phyloP scores from a whole-genome alignment of 768 basidiomycete genomes.

The Pleurotus platypus region DNA sequence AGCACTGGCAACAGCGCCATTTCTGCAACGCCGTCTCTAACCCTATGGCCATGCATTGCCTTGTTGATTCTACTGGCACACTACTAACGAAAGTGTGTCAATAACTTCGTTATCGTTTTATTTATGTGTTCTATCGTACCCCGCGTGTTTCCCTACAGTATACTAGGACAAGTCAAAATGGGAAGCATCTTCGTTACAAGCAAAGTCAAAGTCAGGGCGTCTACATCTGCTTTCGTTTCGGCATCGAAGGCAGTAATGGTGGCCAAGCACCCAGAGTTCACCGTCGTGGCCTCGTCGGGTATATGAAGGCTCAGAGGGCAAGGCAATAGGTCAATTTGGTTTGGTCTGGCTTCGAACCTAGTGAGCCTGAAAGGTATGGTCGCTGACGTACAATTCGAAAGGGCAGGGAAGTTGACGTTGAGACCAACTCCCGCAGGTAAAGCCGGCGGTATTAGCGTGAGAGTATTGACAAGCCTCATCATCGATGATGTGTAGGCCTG shows the following conservation, averaged over 20 bases:
- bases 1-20: not conserved
- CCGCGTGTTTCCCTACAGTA: not conserved
- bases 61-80: not conserved
- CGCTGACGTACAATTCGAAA: conserved; percentile 17
- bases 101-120: not conserved
- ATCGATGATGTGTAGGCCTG: conserved; percentile 26
- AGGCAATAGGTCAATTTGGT: conserved; percentile 23
- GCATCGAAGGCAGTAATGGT: conserved; percentile 28
- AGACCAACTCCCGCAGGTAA: conserved; percentile 25
- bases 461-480: conserved; percentile 18
- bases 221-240: conserved; percentile 24
- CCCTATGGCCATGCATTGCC: not conserved
- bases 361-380: conserved; percentile 29
- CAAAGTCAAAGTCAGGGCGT: conserved; percentile 20
- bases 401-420: conserved; percentile 33
- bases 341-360: conserved; percentile 18
- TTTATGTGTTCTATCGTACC: not conserved
- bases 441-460: conserved; percentile 17
- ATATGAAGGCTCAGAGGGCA: conserved; percentile 25
- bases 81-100: not conserved
- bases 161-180: conserved; percentile 15
- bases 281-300: conserved; percentile 26
- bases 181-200: conserved; percentile 19
- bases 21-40: not conserved
- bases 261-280: conserved; percentile 23